These are phyloP conservation scores for Alternaria consortialis DNA, from an alignment of 2,329 filamentous ascomycete species.

Conservation along the genomic window DNA sequence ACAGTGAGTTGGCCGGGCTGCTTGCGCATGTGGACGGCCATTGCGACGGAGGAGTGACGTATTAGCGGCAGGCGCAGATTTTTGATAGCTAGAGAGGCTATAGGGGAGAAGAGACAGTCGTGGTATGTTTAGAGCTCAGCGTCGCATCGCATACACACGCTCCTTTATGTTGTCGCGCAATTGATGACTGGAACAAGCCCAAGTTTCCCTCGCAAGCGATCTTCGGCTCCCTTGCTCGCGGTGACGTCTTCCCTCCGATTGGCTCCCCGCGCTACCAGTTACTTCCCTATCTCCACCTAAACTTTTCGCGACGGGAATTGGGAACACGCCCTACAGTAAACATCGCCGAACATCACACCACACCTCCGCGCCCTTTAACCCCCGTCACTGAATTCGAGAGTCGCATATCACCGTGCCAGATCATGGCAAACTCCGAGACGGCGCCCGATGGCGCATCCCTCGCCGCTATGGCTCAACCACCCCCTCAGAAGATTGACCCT, in stretches of 20 bases:
- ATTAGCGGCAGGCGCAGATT: not conserved
- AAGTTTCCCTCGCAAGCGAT: slow-evolving; percentile 24
- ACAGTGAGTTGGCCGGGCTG: slow-evolving; percentile 68
- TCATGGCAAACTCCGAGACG: slow-evolving; percentile 41
- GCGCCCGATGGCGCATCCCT: slow-evolving; percentile 40
- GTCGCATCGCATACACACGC: not conserved
- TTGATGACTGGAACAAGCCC: slow-evolving; percentile 29
- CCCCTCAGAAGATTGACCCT: slow-evolving; percentile 40
- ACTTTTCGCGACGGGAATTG: slow-evolving; percentile 33
- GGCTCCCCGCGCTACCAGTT: slow-evolving; percentile 27
- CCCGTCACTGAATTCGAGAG: not conserved
- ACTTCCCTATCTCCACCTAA: slow-evolving; percentile 16
- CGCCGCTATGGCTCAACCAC: slow-evolving; percentile 29
- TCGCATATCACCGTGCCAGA: not conserved
- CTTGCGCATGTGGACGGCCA: slow-evolving; percentile 60
- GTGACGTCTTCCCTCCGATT: slow-evolving; percentile 33
- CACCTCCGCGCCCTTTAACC: not conserved
- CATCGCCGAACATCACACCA: slow-evolving; percentile 10
- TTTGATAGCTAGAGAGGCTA: not conserved
- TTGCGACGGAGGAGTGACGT: slow-evolving; percentile 12
- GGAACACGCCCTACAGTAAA: slow-evolving; percentile 20
- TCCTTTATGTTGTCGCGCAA: slow-evolving; percentile 8
- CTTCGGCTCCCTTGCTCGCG: slow-evolving; percentile 18
- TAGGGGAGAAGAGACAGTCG: not conserved
- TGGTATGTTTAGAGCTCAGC: not conserved